Conservation (phyloP, 192 early-diverging fungal species). For the Coemansia sp. region DNA sequence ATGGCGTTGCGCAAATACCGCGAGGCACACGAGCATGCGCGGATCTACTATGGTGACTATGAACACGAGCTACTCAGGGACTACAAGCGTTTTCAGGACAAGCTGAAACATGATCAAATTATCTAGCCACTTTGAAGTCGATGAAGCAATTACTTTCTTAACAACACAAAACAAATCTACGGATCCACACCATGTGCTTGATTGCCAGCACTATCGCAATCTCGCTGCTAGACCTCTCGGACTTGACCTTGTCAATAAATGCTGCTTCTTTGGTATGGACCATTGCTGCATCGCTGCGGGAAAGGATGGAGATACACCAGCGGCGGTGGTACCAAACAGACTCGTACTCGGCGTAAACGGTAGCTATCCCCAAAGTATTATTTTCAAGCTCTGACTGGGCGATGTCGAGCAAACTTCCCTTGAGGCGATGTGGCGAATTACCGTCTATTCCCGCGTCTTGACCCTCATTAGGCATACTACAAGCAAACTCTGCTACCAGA, state of each 20-base stretch:
- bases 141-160: too few species aligned
- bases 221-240: background rate
- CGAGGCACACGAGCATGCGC: conserved; percentile 43
- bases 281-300: background rate
- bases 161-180: background rate
- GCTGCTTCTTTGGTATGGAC: background rate
- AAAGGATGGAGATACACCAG: conserved; percentile 26
- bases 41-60: conserved; percentile 22
- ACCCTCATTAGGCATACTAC: background rate
- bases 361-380: conserved; percentile 14
- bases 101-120: background rate
- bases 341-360: conserved; percentile 36
- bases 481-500: conserved; percentile 13
- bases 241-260: conserved; percentile 13
- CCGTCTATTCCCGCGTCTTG: background rate
- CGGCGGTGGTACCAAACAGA: conserved; percentile 48
- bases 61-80: conserved; percentile 16
- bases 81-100: conserved; percentile 21
- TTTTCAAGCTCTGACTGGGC: conserved; percentile 16
- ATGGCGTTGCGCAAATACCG: conserved; percentile 39
- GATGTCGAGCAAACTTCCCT: conserved; percentile 4
- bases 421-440: background rate
- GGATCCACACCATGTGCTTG: conserved; percentile 34
- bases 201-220: background rate
- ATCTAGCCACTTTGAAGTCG: background rate